These are phyloP conservation scores for Oenanthe javanica DNA, from an alignment of 140 eudicot genomes.

Conservation along the genomic window DNA sequence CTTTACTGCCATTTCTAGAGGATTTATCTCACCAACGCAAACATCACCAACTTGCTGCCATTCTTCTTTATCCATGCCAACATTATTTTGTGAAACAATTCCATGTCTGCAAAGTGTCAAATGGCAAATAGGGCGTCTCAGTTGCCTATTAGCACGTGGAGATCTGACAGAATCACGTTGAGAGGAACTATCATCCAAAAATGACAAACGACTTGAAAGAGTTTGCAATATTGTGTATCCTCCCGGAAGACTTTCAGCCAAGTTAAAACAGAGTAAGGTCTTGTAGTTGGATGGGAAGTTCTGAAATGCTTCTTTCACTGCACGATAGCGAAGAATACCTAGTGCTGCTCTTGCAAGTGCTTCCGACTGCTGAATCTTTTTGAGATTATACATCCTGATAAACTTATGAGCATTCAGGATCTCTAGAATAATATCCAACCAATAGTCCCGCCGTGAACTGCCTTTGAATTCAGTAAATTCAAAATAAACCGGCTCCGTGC, in stretches of 20 bases:
- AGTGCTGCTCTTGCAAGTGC: constrained; percentile 49
- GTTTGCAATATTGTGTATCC: constrained; percentile 52
- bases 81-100: constrained; percentile 19
- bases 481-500: constrained; percentile 47
- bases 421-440: constrained; percentile 58
- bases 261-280: constrained; percentile 44
- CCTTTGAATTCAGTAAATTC: constrained; percentile 66
- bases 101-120: constrained; percentile 34
- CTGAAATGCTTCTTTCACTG: constrained; percentile 45
- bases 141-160: constrained; percentile 19
- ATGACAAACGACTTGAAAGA: constrained; percentile 28
- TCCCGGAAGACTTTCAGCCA: constrained; percentile 59
- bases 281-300: constrained; percentile 36
- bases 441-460: constrained; percentile 53
- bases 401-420: constrained; percentile 48
- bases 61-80: constrained; percentile 24
- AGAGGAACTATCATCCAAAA: constrained; percentile 16
- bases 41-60: constrained; percentile 29
- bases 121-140: constrained; percentile 24
- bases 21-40: constrained; percentile 46
- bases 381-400: constrained; percentile 37
- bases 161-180: constrained; percentile 21
- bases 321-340: constrained; percentile 44
- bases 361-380: constrained; percentile 41
- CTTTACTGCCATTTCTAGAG: constrained; percentile 44